These are phyloP conservation scores for Zymoseptoria pseudotritici DNA, from an alignment of 2,329 filamentous ascomycete genomes.

Conservation along the genomic window DNA sequence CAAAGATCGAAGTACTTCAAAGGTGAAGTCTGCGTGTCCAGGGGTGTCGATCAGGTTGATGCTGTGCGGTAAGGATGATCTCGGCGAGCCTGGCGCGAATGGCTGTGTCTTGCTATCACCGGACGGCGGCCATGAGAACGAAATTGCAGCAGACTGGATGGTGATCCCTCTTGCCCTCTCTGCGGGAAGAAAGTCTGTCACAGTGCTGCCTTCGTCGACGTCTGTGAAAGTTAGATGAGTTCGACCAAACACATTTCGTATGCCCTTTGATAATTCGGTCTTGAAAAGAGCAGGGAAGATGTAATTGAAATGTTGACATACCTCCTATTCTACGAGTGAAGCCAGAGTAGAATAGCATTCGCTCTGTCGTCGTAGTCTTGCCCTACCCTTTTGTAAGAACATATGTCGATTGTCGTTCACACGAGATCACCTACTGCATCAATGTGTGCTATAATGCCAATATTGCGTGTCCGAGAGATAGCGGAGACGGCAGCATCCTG, in stretches of 20 bases:
- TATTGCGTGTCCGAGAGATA: constrained; percentile 64
- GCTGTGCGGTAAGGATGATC: constrained; percentile 53
- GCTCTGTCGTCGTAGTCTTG: constrained; percentile 97
- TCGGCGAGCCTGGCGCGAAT: constrained; percentile 27
- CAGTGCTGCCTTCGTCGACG: constrained; percentile 92
- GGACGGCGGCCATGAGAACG: constrained; percentile 80
- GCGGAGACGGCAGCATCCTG: constrained; percentile 1
- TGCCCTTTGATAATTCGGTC: neutral
- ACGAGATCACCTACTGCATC: constrained; percentile 58
- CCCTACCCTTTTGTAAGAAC: constrained; percentile 45
- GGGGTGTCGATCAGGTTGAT: constrained; percentile 95
- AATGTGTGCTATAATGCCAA: constrained; percentile 97
- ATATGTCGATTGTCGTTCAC: neutral
- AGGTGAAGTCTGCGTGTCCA: constrained; percentile 94
- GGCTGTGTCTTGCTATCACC: constrained; percentile 17
- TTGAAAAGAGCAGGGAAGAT: neutral
- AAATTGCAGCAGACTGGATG: constrained; percentile 94
- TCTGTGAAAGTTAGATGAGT: constrained; percentile 42
- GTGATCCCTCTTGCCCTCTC: constrained; percentile 91
- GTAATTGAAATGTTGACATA: constrained; percentile 25
- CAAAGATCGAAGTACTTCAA: constrained; percentile 87
- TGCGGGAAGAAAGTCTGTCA: constrained; percentile 91
- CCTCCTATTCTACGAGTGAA: constrained; percentile 77
- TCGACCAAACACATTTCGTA: neutral
- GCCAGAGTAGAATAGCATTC: constrained; percentile 96